Percentiles rank a stretch among this genome's conserved stretches.
These are phyloP conservation scores for Harrya chromipes DNA, from an alignment of 768 basidiomycete species.

Conservation along the genomic window DNA sequence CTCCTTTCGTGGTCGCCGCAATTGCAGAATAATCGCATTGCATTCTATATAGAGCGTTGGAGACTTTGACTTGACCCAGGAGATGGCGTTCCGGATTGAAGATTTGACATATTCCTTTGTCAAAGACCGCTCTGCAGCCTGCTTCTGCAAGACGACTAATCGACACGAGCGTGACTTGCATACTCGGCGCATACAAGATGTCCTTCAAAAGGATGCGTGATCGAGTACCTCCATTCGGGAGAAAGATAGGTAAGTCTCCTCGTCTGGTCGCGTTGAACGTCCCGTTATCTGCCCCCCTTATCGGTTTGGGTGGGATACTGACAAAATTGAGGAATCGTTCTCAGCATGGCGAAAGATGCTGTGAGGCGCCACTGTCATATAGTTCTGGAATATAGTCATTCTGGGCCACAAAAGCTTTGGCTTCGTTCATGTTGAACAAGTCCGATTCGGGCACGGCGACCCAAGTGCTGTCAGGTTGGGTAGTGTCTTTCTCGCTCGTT, in stretches of 20 bases:
- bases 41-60: no score
- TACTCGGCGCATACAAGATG: background rate
- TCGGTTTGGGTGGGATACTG: background rate
- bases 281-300: no score
- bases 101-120: background rate
- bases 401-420: no score
- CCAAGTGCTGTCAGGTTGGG: background rate
- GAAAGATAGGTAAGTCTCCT: no score
- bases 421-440: no score
- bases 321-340: background rate
- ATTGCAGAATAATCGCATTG: no score
- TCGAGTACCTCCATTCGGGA: no score
- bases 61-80: no score
- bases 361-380: background rate
- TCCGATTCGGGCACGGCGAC: background rate
- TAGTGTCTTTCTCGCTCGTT: no score
- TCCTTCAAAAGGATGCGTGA: no score
- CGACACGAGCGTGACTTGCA: constrained; percentile 21
- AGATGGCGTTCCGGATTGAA: background rate
- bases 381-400: background rate
- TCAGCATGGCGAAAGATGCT: constrained; percentile 3
- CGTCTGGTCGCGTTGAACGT: no score
- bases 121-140: constrained; percentile 6
- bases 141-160: constrained; percentile 1
- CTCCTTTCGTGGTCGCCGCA: no score